Evolutionary conservation across 2,329 filamentous ascomycete species (phyloP).

Genomic region (Raffaelea deltoideospora): DNA sequence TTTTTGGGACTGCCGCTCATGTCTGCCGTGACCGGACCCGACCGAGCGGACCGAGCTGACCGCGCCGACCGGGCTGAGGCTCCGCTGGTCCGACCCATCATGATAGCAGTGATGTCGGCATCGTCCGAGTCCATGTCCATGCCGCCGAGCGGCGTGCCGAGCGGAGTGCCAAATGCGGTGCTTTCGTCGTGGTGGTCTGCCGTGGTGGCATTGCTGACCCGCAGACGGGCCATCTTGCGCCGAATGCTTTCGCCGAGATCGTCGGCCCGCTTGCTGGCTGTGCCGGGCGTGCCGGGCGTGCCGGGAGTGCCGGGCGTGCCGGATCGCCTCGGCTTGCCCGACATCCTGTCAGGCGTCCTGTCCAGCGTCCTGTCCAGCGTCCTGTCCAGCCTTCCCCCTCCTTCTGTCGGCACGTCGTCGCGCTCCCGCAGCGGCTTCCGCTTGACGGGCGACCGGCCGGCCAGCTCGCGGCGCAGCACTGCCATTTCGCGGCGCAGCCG

Average conservation of each 20-base stretch:
- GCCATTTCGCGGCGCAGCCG: constrained; percentile 49
- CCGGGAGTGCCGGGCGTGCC: not conserved
- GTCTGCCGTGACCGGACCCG: not conserved
- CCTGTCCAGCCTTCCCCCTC: too few species aligned
- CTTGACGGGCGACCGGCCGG: constrained; percentile 47
- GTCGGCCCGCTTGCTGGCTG: constrained; percentile 5
- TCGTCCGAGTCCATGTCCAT: too few species aligned
- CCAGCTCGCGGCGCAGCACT: constrained; percentile 50
- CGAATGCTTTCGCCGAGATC: constrained; percentile 19
- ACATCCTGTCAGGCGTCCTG: too few species aligned
- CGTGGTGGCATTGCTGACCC: too few species aligned
- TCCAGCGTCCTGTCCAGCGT: too few species aligned
- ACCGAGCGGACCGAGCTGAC: too few species aligned
- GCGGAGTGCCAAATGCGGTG: not conserved
- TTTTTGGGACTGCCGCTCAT: constrained; percentile 34
- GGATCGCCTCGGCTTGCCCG: not conserved
- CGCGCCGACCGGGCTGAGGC: constrained; percentile 7
- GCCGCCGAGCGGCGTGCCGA: too few species aligned
- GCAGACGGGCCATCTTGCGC: constrained; percentile 33
- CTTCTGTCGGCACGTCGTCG: constrained; percentile 26
- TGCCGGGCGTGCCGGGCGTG: constrained; percentile 5
- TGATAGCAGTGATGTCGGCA: not conserved
- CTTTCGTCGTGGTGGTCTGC: constrained; percentile 15
- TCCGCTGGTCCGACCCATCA: constrained; percentile 5
- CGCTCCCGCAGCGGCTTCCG: constrained; percentile 38